Evolutionary conservation across 441 rosid genomes (phyloP), one percentile per base, ranked within the genome.

Genomic region (Populus hybrid): DNA sequence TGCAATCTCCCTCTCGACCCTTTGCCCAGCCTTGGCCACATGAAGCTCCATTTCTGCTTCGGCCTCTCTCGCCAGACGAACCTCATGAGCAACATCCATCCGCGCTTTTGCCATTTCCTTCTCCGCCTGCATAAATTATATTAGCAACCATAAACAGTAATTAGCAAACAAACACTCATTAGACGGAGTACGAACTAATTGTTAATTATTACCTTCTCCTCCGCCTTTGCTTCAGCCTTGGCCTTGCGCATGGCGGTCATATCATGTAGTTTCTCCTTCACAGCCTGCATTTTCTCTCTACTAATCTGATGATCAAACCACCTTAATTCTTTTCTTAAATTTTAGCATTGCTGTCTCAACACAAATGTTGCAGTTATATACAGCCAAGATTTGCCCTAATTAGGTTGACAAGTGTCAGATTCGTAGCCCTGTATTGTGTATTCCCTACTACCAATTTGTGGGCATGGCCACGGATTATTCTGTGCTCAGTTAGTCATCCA

Each of bases 21-120:
- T 75, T 7, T 82, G 75, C 5, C 75, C 84, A 3, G 90, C 90
- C 80, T 84, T 89, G 14, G 79, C 73, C 10, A 78, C 89, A 35
- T 89, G 92, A 75, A 83, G 36, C 3, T 84, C 85, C 92, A 86
- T 89, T 30, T 81, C 75, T 3, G 88, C 92, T 71, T 89, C 87
- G 5, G 90, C 92, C 74, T 84, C 92, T 73, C 8, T 83, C 8
- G 92, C 89, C 83, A 85, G 12, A 40, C 89, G 83, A 7, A 85
- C 86, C 83, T 89, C 90, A 9, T 84, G 88, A 32, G 92, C 92
- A 12, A 87, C 63, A 5, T 76, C 84, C 75, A 73, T n/a, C 72
- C 86, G 80, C 0, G 88, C 85, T 82, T 85, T 87, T 14, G 85
- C 86, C 26, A 78, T 6, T 0, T 86, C 88, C 82, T 84, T 86